Evolutionary conservation across 805 yeast species (phyloP).

Genomic region (Saturnispora bothae): DNA sequence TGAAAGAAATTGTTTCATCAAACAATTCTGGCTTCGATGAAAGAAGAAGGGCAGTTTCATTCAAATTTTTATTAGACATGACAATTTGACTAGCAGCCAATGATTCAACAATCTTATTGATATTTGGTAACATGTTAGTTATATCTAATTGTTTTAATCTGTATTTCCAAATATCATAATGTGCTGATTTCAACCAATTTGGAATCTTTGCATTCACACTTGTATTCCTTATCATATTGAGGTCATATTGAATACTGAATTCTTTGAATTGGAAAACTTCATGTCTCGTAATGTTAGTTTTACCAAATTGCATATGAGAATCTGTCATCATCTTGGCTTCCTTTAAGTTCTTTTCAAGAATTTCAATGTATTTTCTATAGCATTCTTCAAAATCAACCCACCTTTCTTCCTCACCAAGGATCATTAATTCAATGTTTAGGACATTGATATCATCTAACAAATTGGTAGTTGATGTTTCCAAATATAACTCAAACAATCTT

Average conservation of each 20-base stretch:
- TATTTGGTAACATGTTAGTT: constrained; percentile 15
- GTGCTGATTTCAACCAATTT: constrained; percentile 19
- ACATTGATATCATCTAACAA: constrained; percentile 22
- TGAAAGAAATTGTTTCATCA: constrained; percentile 18
- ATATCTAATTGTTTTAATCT: constrained; percentile 22
- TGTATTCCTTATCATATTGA: constrained; percentile 6
- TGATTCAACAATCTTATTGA: constrained; percentile 13
- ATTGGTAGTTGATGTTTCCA: constrained; percentile 17
- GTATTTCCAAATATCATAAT: constrained; percentile 23
- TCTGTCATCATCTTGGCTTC: constrained; percentile 13
- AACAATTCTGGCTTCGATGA: constrained; percentile 15
- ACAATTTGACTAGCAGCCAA: constrained; percentile 19
- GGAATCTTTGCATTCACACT: constrained; percentile 14
- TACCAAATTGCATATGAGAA: background rate
- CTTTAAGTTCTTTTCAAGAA: constrained; percentile 13
- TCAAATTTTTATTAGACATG: constrained; percentile 20
- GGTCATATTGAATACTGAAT: constrained; percentile 12
- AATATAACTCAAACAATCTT: constrained; percentile 21
- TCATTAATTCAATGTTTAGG: constrained; percentile 19
- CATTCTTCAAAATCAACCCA: constrained; percentile 26
- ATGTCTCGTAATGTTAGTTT: constrained; percentile 8
- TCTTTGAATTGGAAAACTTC: constrained; percentile 3
- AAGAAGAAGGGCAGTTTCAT: constrained; percentile 21
- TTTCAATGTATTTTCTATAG: constrained; percentile 17
- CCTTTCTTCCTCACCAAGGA: constrained; percentile 24